Evolutionary conservation across 306 rosid genomes (phyloP).

Genomic region (Ormosia semicastrata): DNA sequence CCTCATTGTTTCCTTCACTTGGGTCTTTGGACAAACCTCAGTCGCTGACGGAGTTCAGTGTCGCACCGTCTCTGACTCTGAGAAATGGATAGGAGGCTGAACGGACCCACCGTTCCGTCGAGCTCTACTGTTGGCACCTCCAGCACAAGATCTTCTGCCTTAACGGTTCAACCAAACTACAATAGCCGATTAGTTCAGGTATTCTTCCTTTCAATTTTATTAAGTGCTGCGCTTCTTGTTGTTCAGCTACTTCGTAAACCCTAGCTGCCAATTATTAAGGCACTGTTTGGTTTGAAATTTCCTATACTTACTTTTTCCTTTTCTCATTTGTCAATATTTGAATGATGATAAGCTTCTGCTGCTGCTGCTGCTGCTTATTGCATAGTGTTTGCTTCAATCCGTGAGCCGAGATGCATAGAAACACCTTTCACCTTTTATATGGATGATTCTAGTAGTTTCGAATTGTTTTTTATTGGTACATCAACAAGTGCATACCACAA

Average conservation of each 20-base stretch:
- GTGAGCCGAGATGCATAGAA: neutral
- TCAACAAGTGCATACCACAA: neutral
- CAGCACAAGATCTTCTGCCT: constrained; percentile 38
- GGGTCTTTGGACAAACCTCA: neutral
- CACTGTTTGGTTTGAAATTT: neutral
- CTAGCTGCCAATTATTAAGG: constrained; percentile 30
- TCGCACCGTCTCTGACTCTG: constrained; percentile 5
- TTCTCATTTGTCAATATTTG: neutral
- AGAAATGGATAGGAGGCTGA: constrained; percentile 60
- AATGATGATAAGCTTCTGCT: neutral
- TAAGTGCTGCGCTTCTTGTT: neutral
- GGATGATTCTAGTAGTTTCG: neutral
- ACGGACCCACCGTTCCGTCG: constrained; percentile 51
- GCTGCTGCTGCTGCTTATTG: neutral
- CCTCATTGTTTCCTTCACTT: neutral
- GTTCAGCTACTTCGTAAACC: constrained; percentile 39
- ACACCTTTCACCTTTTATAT: neutral
- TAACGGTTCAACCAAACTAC: constrained; percentile 52
- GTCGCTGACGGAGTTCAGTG: neutral
- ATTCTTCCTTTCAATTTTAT: neutral
- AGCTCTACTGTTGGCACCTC: constrained; percentile 44
- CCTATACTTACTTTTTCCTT: neutral
- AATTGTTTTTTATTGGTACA: neutral
- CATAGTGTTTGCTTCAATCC: neutral
- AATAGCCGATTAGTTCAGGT: constrained; percentile 79